phyloP scores from a whole-genome alignment of 805 yeast species.

The Kodamaea laetipori region DNA sequence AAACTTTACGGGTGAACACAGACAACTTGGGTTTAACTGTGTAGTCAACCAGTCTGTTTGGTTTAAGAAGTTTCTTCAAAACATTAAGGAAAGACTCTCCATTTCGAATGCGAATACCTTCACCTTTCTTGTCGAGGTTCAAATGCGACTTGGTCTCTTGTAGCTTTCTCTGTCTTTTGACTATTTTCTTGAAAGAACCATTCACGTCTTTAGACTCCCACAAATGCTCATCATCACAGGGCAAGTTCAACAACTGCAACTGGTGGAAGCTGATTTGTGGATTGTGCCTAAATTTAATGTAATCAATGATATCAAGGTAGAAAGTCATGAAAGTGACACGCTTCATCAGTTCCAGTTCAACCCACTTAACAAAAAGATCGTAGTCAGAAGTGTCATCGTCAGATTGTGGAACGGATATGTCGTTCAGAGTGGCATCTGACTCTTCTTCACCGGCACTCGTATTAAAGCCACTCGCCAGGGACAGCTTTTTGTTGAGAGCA shows the following conservation, averaged over 20 bases:
- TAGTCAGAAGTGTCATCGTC: conserved; percentile 28
- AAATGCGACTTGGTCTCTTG: conserved; percentile 14
- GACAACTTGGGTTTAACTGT: conserved; percentile 19
- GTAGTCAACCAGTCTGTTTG: conserved; percentile 36
- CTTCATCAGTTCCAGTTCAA: conserved; percentile 76
- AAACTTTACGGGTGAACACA: conserved; percentile 64
- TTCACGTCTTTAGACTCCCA: conserved; percentile 44
- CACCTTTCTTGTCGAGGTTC: not conserved
- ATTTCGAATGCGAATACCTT: conserved; percentile 15
- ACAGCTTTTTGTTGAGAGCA: conserved; percentile 25
- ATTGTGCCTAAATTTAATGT: conserved; percentile 76
- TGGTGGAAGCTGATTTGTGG: conserved; percentile 43
- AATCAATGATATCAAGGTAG: conserved; percentile 76
- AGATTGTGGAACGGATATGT: conserved; percentile 9
- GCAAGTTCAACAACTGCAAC: conserved; percentile 41
- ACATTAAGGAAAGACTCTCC: conserved; percentile 51
- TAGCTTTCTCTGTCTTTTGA: conserved; percentile 38
- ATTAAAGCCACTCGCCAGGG: conserved; percentile 24
- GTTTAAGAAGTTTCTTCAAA: conserved; percentile 58
- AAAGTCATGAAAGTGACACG: conserved; percentile 81
- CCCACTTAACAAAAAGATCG: conserved; percentile 63
- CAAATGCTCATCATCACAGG: conserved; percentile 42
- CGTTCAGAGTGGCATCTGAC: conserved; percentile 22
- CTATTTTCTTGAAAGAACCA: conserved; percentile 41
- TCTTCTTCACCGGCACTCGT: conserved; percentile 41